Evolutionary conservation across 2,329 filamentous ascomycete genomes (phyloP).

Genomic region (Xylaria sp.): DNA sequence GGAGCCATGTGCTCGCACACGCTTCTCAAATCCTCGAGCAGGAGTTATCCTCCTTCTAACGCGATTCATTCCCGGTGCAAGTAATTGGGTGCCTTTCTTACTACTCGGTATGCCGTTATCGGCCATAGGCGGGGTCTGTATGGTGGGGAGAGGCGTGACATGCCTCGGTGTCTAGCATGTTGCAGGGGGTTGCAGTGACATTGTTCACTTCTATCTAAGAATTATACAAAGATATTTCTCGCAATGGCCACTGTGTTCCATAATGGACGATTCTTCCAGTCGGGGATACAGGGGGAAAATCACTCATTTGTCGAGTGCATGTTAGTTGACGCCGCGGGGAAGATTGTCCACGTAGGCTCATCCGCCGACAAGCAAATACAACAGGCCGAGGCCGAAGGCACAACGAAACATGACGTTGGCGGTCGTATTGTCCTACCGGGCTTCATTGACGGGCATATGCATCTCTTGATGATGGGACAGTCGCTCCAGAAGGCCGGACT

Average conservation of each 20-base stretch:
- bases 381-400: conserved; percentile 42
- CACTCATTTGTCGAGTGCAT: conserved; percentile 52
- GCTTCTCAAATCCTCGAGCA: not conserved
- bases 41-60: not conserved
- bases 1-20: not conserved
- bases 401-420: conserved; percentile 50
- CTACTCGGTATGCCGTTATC: conserved; percentile 34
- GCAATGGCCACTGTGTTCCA: conserved; percentile 64
- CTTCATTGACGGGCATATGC: conserved; percentile 68
- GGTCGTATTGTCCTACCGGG: conserved; percentile 60
- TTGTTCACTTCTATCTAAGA: not conserved
- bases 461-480: conserved; percentile 65
- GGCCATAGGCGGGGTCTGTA: conserved; percentile 30
- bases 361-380: conserved; percentile 47
- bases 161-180: conserved; percentile 2
- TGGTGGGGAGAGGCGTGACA: conserved; percentile 21
- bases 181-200: not conserved
- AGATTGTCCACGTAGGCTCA: conserved; percentile 52
- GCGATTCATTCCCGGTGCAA: not conserved
- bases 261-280: conserved; percentile 68
- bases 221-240: not conserved
- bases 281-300: conserved; percentile 46
- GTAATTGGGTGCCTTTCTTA: not conserved
- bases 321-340: conserved; percentile 49
- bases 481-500: conserved; percentile 63